These are phyloP conservation scores for Ophiostoma piceae DNA, from an alignment of 2,329 filamentous ascomycete species.

Conservation along the genomic window DNA sequence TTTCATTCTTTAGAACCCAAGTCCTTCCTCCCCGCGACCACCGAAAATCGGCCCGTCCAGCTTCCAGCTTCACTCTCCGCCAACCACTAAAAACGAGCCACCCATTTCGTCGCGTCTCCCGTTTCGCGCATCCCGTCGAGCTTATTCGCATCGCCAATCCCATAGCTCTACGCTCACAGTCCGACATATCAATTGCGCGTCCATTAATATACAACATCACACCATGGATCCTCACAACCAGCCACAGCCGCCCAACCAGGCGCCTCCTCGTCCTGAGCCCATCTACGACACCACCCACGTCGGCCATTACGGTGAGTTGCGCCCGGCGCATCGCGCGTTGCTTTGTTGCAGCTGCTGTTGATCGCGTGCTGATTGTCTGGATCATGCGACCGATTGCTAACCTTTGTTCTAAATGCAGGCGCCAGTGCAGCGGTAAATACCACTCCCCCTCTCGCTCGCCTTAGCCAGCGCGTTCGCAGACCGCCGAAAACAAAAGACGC, in stretches of 20 bases:
- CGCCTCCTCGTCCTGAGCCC: slow-evolving; percentile 54
- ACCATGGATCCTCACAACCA: slow-evolving; percentile 53
- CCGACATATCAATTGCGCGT: not conserved
- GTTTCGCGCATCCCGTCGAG: slow-evolving; percentile 8
- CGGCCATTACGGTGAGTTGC: slow-evolving; percentile 67
- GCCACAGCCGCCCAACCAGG: slow-evolving; percentile 50
- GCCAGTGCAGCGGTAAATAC: slow-evolving; percentile 57
- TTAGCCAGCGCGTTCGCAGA: not conserved
- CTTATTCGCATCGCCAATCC: slow-evolving; percentile 7
- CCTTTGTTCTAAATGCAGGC: slow-evolving; percentile 40
- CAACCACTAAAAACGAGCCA: slow-evolving; percentile 15
- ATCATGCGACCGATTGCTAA: not conserved
- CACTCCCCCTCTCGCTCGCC: not conserved
- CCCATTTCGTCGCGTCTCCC: slow-evolving; percentile 13
- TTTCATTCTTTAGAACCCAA: slow-evolving; percentile 13
- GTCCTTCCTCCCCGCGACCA: slow-evolving; percentile 15
- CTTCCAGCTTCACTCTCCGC: slow-evolving; percentile 16
- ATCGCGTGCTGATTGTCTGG: not conserved
- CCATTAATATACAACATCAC: not conserved
- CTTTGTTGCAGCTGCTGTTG: not conserved
- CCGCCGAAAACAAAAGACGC: not conserved
- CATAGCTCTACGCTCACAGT: not conserved
- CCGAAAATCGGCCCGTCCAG: slow-evolving; percentile 21
- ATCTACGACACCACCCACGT: slow-evolving; percentile 70
- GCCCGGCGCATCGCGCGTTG: not conserved